These are phyloP conservation scores for Podila minutissima DNA, from an alignment of 192 early-diverging fungal genomes.

Conservation along the genomic window DNA sequence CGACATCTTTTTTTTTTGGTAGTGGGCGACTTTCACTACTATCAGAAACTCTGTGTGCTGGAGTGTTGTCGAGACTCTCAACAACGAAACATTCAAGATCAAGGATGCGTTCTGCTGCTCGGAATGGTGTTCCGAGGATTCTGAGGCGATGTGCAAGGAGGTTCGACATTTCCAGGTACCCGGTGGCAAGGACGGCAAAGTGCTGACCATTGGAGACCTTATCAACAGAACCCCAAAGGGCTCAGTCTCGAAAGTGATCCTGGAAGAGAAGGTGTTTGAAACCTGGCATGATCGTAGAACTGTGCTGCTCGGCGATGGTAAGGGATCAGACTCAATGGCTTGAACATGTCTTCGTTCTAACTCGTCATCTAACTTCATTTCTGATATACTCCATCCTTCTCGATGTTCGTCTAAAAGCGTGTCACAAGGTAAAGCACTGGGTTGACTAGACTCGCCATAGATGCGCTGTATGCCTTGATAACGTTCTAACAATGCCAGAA, in stretches of 20 bases:
- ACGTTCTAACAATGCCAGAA: background rate
- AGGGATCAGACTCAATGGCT: background rate
- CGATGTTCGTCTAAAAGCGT: background rate
- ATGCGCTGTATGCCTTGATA: background rate
- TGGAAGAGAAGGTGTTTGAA: slow-evolving; percentile 7
- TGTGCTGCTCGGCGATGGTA: slow-evolving; percentile 5
- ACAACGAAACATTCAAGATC: background rate
- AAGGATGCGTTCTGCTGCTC: background rate
- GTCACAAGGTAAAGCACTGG: background rate
- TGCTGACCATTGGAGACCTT: background rate
- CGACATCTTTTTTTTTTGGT: too few relatives aligned
- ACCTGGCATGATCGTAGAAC: background rate
- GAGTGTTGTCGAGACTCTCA: background rate
- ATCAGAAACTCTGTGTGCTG: background rate
- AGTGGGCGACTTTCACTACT: slow-evolving; percentile 2
- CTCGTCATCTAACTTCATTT: background rate
- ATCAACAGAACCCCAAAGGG: slow-evolving; percentile 1
- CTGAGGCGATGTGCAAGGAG: slow-evolving; percentile 5
- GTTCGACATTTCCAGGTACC: background rate
- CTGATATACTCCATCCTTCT: background rate
- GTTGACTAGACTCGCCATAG: background rate
- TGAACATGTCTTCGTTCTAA: background rate
- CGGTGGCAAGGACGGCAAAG: background rate
- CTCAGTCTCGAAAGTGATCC: slow-evolving; percentile 4
- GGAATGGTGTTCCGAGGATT: slow-evolving; percentile 2